These are phyloP conservation scores for Nannochloropsis granulata DNA, from an alignment of 108 stramenopile species.

Conservation along the genomic window DNA sequence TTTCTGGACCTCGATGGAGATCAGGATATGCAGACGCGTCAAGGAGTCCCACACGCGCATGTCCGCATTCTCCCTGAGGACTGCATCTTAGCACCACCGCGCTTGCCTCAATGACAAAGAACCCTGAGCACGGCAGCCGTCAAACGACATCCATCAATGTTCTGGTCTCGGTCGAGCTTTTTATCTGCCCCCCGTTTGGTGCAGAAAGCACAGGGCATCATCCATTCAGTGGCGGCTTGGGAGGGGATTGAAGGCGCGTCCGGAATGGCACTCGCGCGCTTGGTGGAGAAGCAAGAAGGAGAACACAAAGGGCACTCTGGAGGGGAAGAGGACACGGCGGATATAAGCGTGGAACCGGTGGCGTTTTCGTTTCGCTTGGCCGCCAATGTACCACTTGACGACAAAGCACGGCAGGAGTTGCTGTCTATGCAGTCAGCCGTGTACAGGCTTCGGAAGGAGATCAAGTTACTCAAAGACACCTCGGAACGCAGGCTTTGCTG, in stretches of 20 bases:
- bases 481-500: constrained; percentile 8
- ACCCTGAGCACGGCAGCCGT: too few relatives aligned
- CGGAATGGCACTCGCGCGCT: not conserved
- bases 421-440: constrained; percentile 11
- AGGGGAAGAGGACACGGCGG: not conserved
- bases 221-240: not conserved
- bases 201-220: not conserved
- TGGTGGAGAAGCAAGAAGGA: not conserved
- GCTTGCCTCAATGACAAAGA: not conserved
- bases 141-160: not conserved
- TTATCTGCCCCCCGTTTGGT: not conserved
- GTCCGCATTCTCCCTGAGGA: not conserved
- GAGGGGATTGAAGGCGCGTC: not conserved
- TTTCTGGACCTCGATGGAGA: not conserved
- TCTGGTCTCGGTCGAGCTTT: not conserved
- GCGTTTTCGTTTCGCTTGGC: constrained; percentile 17
- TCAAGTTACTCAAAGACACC: not conserved
- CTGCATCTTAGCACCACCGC: not conserved
- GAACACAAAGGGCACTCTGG: not conserved
- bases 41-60: not conserved
- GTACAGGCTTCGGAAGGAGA: not conserved
- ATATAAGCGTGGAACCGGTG: constrained; percentile 3
- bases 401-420: constrained; percentile 9
- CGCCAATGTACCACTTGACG: constrained; percentile 9
- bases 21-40: not conserved